Conservation (phyloP, 148 eudicot species). For the Oxyria digyna region DNA sequence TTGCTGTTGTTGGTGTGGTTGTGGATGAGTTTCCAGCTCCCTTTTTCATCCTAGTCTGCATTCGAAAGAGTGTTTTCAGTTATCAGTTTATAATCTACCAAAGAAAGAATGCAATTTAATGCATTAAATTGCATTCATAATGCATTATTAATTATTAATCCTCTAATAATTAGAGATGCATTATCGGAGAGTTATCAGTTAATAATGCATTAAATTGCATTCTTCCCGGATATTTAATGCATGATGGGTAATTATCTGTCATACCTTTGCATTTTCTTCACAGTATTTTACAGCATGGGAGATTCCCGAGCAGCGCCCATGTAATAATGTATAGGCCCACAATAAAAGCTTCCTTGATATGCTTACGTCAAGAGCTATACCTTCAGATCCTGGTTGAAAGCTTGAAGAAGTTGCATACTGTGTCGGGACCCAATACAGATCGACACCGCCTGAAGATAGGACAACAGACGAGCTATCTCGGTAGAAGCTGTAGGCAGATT, state of each 20-base stretch:
- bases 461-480: constrained; percentile 71
- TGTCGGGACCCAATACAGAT: constrained; percentile 61
- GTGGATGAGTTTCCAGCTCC: constrained; percentile 20
- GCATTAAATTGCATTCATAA: background rate
- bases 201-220: background rate
- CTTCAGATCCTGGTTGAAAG: constrained; percentile 49
- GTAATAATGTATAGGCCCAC: constrained; percentile 87
- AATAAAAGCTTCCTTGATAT: constrained; percentile 73
- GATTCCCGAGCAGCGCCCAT: constrained; percentile 61
- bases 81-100: background rate
- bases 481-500: constrained; percentile 74
- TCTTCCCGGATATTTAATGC: no score
- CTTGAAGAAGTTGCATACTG: constrained; percentile 38
- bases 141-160: no score
- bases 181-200: no score
- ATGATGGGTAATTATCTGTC: no score
- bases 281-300: constrained; percentile 78
- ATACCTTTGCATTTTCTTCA: constrained; percentile 92
- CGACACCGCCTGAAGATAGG: constrained; percentile 59
- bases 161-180: no score
- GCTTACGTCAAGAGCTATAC: constrained; percentile 63
- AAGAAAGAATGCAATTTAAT: no score
- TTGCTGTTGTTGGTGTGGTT: constrained; percentile 12
- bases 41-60: constrained; percentile 26
- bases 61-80: background rate